These are phyloP conservation scores for Aulographum hederae DNA, from an alignment of 2,329 filamentous ascomycete genomes.

Conservation along the genomic window DNA sequence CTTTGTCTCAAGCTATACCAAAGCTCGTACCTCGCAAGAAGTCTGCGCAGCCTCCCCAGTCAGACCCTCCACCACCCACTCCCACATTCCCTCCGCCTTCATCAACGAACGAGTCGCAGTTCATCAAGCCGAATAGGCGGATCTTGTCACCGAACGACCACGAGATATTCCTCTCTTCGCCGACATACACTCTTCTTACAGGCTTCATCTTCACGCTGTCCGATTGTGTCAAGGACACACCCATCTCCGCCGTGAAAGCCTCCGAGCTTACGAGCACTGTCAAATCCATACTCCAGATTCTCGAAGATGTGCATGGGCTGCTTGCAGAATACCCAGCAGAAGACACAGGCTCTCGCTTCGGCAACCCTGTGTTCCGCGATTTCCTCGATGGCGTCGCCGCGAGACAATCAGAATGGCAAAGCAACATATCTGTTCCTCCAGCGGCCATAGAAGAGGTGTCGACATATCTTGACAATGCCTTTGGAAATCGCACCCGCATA, in stretches of 20 bases:
- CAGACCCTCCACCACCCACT: conserved; percentile 55
- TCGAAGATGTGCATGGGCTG: conserved; percentile 50
- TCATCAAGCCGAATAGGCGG: conserved; percentile 51
- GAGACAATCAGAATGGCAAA: conserved; percentile 42
- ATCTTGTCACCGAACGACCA: conserved; percentile 74
- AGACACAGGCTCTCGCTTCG: conserved; percentile 83
- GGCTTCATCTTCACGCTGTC: conserved; percentile 77
- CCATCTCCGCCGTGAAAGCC: conserved; percentile 41
- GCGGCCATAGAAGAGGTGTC: conserved; percentile 51
- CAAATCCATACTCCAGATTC: conserved; percentile 45
- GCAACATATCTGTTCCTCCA: conserved; percentile 32
- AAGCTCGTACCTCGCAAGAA: conserved; percentile 48
- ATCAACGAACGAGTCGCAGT: conserved; percentile 39
- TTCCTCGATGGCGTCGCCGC: conserved; percentile 50
- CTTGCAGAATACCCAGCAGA: conserved; percentile 57
- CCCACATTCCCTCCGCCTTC: conserved; percentile 54
- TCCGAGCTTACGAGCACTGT: conserved; percentile 43
- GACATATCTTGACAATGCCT: conserved; percentile 64
- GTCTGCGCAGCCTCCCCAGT: conserved; percentile 19
- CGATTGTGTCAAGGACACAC: conserved; percentile 57
- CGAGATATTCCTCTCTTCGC: conserved; percentile 59
- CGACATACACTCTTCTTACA: conserved; percentile 56
- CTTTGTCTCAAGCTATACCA: conserved; percentile 40
- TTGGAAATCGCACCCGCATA: conserved; percentile 73
- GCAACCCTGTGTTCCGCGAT: conserved; percentile 75